Evolutionary conservation across 768 basidiomycete species (phyloP).

Genomic region (Suillus spraguei): DNA sequence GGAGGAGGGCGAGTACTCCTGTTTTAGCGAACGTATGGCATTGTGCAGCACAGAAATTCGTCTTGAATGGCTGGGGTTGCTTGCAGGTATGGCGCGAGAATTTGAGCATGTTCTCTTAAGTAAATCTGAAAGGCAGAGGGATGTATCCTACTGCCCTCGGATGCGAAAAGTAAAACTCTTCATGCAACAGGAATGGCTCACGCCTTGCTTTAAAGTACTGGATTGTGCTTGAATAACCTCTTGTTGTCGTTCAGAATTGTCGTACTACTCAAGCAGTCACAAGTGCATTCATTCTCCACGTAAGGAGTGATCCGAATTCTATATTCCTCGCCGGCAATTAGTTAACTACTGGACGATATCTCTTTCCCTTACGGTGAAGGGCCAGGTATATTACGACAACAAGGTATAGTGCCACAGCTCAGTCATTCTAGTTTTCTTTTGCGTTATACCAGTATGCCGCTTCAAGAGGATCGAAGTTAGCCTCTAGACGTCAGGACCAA

Average conservation of each 20-base stretch:
- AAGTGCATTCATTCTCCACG: too few relatives aligned
- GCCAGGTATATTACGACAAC: neutral
- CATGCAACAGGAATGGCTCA: too few relatives aligned
- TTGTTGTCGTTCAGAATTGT: too few relatives aligned
- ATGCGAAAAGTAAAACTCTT: too few relatives aligned
- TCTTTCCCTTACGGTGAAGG: neutral
- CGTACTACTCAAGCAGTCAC: too few relatives aligned
- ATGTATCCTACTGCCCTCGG: too few relatives aligned
- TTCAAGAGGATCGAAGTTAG: conserved; percentile 33
- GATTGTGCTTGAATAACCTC: too few relatives aligned
- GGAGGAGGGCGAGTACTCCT: neutral
- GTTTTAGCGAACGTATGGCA: neutral
- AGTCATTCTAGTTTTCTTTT: conserved; percentile 10
- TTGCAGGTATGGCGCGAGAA: conserved; percentile 35
- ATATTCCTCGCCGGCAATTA: too few relatives aligned
- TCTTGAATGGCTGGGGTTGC: conserved; percentile 18
- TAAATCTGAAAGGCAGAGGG: conserved; percentile 32
- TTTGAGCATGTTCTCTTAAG: conserved; percentile 28
- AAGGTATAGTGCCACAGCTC: neutral
- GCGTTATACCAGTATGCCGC: conserved; percentile 49
- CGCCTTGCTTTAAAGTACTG: too few relatives aligned
- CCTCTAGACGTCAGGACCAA: neutral
- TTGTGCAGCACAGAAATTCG: neutral
- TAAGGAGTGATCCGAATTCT: too few relatives aligned
- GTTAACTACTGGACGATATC: too few relatives aligned